Conservation (phyloP, 1,284 basidiomycete genomes). For the Rhodotorula sp. region DNA sequence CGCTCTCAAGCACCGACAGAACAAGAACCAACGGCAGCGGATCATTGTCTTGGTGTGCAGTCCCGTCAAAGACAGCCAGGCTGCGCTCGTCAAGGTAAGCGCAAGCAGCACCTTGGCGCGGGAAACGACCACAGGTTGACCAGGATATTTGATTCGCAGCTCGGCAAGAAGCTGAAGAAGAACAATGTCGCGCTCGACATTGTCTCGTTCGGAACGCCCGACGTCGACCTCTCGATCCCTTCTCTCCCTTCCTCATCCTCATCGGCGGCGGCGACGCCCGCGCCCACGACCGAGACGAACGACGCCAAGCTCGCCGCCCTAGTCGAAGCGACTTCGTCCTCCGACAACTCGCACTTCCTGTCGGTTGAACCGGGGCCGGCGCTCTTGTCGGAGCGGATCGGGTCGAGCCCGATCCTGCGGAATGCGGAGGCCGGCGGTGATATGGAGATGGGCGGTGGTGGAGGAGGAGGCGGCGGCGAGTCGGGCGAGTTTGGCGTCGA, state of each 20-base stretch:
- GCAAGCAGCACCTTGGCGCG: not conserved
- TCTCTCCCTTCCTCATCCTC: conserved; percentile 17
- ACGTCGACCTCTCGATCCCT: conserved; percentile 26
- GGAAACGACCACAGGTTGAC: not conserved
- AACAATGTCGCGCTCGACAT: conserved; percentile 97
- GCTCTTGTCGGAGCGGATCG: conserved; percentile 48
- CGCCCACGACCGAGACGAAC: conserved; percentile 56
- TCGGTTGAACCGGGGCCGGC: conserved; percentile 69
- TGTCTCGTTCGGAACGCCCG: conserved; percentile 62
- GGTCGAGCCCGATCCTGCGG: conserved; percentile 54
- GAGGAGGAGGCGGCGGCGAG: conserved; percentile 47
- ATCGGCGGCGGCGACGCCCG: conserved; percentile 60
- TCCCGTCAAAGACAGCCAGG: conserved; percentile 58
- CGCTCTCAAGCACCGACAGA: conserved; percentile 94
- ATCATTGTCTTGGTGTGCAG: conserved; percentile 92
- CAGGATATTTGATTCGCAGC: conserved; percentile 48
- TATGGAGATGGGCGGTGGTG: conserved; percentile 45
- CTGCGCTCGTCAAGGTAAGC: conserved; percentile 40
- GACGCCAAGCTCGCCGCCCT: conserved; percentile 67
- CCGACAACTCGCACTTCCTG: conserved; percentile 82
- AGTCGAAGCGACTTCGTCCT: conserved; percentile 70
- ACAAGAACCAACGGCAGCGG: conserved; percentile 95
- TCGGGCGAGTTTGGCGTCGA: conserved; percentile 85
- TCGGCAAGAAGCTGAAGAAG: conserved; percentile 98
- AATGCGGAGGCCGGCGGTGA: conserved; percentile 56